Conservation (phyloP, 108 stramenopile species). For the Aurantiochytrium sp. region DNA sequence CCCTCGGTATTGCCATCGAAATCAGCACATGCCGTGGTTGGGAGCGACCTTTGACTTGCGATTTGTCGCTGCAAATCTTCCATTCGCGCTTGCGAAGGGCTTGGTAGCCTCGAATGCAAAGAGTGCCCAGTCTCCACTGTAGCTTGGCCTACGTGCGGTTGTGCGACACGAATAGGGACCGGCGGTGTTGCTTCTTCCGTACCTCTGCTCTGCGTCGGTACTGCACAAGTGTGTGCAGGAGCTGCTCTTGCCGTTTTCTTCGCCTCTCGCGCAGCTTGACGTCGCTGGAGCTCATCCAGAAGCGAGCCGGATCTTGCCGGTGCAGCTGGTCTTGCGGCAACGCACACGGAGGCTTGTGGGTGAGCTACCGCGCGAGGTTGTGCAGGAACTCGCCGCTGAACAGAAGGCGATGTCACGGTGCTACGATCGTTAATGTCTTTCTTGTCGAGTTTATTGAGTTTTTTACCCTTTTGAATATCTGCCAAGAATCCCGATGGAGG, state of each 20-base stretch:
- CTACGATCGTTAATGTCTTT: background rate
- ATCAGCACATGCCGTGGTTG: background rate
- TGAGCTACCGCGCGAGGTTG: too few species aligned
- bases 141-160: background rate
- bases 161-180: background rate
- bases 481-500: background rate
- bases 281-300: background rate
- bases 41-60: background rate
- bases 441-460: background rate
- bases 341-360: too few species aligned
- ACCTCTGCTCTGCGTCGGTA: background rate
- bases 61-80: background rate
- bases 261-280: background rate
- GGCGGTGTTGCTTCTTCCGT: background rate
- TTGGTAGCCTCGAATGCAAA: background rate
- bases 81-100: background rate
- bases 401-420: too few species aligned
- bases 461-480: slow-evolving; percentile 2
- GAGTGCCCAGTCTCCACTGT: background rate
- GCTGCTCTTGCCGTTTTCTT: background rate
- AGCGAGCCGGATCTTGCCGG: background rate
- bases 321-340: background rate
- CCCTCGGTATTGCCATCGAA: background rate
- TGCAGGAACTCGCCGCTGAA: too few species aligned
- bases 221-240: background rate